Evolutionary conservation across 2,329 filamentous ascomycete genomes (phyloP), one percentile per base, ranked within the genome.

Genomic region (Fusarium cyanostomum): DNA sequence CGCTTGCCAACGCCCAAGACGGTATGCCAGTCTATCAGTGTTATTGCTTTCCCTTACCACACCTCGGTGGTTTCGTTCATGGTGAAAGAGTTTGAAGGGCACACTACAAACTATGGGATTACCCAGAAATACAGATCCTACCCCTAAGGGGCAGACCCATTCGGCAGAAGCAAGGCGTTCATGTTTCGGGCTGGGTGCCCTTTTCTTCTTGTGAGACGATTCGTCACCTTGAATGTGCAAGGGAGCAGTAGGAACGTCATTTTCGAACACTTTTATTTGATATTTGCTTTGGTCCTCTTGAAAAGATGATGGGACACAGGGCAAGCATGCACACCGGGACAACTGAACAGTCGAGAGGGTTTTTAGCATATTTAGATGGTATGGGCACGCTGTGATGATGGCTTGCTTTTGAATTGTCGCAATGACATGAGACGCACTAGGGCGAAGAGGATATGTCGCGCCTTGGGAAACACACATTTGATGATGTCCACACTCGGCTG

Each of bases 11-110:
- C 35, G 35, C 35, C 30, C 37, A 57, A 55, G 52, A 59, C 41
- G 46, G 52, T 54, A 59, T 57, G 59, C 41, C 51, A 53, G 58
- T 59, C 57, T 59, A 49, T 50, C 52, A 50, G 63, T 35, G 21
- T 50, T 48, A 18, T 41, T 59, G 15, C 33, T 52, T 42, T 55
- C 34, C 43, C 27, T 31, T 34, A 31, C 37, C 8, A 13, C 33
- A 27, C 28, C 9, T 27, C 35, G 34, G 8, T 41, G 27, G 33
- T 64, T 34, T 18, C 31, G 34, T 28, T 56, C 39, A 39, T 45
- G 30, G 41, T 15, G 24, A 31, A 26, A 44, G 16, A 45, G 26
- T 38, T 50, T 18, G 4, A 21, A 6, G 21, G 21, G 21, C 21
- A 21, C 21, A 21, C 30, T 27, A 43, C 15, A 35, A 6, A 41